These are phyloP conservation scores for Leccinum rimulosum DNA, from an alignment of 768 basidiomycete genomes.

Conservation along the genomic window DNA sequence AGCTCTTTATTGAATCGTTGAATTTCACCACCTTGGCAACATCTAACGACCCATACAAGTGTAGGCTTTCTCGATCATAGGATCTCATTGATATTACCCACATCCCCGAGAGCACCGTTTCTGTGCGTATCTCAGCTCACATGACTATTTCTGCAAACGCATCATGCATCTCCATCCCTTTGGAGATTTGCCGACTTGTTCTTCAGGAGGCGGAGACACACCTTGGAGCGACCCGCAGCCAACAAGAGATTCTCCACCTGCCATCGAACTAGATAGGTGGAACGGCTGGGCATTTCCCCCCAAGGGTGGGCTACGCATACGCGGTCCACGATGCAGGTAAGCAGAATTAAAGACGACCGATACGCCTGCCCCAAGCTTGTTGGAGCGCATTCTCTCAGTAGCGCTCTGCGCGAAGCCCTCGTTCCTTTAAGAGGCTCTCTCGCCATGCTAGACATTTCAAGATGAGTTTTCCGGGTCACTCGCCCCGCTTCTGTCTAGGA, in stretches of 20 bases:
- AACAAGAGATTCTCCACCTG: not conserved
- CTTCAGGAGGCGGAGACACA: not conserved
- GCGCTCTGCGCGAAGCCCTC: not conserved
- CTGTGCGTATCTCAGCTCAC: not conserved
- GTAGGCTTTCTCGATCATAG: not conserved
- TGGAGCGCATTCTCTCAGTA: too few relatives aligned
- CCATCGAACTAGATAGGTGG: too few relatives aligned
- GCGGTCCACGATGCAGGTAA: too few relatives aligned
- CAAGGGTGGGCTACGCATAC: too few relatives aligned
- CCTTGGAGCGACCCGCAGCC: not conserved
- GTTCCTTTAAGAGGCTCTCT: not conserved
- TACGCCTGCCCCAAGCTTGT: too few relatives aligned
- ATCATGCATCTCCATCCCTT: not conserved
- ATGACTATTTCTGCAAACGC: not conserved
- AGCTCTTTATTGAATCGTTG: not conserved
- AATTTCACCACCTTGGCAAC: not conserved
- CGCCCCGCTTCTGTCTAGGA: not conserved
- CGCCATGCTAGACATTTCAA: not conserved
- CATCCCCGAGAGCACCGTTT: not conserved
- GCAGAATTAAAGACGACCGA: too few relatives aligned
- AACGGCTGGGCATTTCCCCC: not conserved
- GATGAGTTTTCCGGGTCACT: not conserved
- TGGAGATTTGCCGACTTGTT: not conserved
- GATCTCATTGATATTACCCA: not conserved
- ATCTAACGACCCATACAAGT: not conserved